Base-by-base conservation (phyloP, 1,284 basidiomycete genomes). In the Peniophora sp. region DNA sequence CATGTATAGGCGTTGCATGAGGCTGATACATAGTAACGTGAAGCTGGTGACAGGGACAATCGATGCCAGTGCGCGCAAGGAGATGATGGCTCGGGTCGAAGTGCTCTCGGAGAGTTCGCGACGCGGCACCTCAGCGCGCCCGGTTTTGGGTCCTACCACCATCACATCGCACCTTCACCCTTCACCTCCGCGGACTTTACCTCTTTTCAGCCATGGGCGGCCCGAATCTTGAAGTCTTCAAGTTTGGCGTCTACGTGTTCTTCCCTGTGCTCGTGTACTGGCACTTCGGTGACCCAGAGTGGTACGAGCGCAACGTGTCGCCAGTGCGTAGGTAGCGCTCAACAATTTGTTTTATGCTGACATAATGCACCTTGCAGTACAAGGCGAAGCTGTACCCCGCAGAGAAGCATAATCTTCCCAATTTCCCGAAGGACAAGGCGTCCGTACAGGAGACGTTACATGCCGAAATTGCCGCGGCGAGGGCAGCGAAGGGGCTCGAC, bases 231-330 rank as follows among this genome's bases (percentile, higher is more conserved):
- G 91, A 94, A 67, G 78, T 93, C 17, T 89, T 92, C 80, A 92
- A 91, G 69, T 93, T 93, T 59, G 83, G 81, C 2, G 71, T 92
- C 32, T 96, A 97, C 69, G 81, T 96, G 53, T 92, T 92, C 64
- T 85, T 95, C 56, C 93, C 93, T 0, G 79, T 95, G 49, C 74
- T 79, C 43, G 82, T 90, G 23, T 83, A 96, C 69, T 70, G 93
- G 49, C 88, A 94, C 65, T 95, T 90, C 62, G 92, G 92, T 50
- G 89, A 93, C 65, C 89, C 91, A 3, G 79, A 88, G 36, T 97
- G 92, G 92, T 96, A 94, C 63, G 73, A 78, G 46, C 72, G 75
- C 44, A 75, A 90, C 58, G 92, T 95, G 39, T 67, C 89, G 39
- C 91, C 92, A 10, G 92, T 92, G 65, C 57, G 87, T 68, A 12